phyloP scores from a whole-genome alignment of 805 yeast species.

The Kurtzmaniella cleridarum region DNA sequence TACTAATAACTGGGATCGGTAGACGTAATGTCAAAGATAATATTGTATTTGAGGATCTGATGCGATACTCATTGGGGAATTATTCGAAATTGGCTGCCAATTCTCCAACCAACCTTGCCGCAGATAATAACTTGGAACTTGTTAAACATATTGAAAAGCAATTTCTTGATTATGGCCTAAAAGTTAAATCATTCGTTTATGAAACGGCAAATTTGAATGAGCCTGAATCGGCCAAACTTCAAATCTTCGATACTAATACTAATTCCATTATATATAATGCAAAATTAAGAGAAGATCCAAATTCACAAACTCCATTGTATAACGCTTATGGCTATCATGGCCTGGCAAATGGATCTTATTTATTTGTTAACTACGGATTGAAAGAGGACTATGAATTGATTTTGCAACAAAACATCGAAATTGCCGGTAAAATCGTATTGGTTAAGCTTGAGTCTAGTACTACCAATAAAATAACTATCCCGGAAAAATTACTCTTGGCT shows the following conservation, averaged over 20 bases:
- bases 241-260: slow-evolving; percentile 16
- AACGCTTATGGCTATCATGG: slow-evolving; percentile 23
- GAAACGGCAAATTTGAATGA: slow-evolving; percentile 9
- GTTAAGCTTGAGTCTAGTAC: slow-evolving; percentile 6
- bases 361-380: slow-evolving; percentile 28
- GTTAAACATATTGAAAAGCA: slow-evolving; percentile 17
- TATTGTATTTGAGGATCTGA: slow-evolving; percentile 17
- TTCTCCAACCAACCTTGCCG: slow-evolving; percentile 15
- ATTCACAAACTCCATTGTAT: slow-evolving; percentile 26
- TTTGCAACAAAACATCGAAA: slow-evolving; percentile 11
- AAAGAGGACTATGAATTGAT: slow-evolving; percentile 22
- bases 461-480: slow-evolving; percentile 10
- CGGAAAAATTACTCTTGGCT: slow-evolving; percentile 22
- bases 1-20: slow-evolving; percentile 27
- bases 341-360: slow-evolving; percentile 16
- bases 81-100: slow-evolving; percentile 20
- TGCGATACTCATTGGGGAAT: slow-evolving; percentile 22
- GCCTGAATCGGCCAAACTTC: slow-evolving; percentile 23
- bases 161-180: slow-evolving; percentile 25
- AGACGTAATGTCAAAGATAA: slow-evolving; percentile 1
- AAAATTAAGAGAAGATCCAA: slow-evolving; percentile 15
- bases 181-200: slow-evolving; percentile 13
- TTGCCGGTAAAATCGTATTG: slow-evolving; percentile 24
- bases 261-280: slow-evolving; percentile 22
- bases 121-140: slow-evolving; percentile 22